A percentile compares a stretch with the other conserved stretches of the same genome.
These are phyloP conservation scores for Aspergillus nidulans DNA, from an alignment of 495 filamentous ascomycete species.

Conservation along the genomic window DNA sequence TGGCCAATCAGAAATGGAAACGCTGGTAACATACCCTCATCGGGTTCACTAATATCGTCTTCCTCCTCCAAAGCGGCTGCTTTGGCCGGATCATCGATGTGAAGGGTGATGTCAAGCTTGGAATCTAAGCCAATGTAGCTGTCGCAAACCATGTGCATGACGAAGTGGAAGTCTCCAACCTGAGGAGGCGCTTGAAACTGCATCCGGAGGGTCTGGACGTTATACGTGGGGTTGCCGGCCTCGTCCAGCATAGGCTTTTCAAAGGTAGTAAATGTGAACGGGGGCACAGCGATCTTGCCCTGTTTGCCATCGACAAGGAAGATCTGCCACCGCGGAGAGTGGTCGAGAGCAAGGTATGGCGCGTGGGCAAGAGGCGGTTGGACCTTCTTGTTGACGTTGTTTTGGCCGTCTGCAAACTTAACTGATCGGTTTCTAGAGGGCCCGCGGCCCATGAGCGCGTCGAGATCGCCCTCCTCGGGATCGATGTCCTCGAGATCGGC, in stretches of 20 bases:
- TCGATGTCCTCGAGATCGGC: conserved; percentile 86
- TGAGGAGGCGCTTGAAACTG: conserved; percentile 96
- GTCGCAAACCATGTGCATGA: conserved; percentile 87
- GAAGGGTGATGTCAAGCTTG: conserved; percentile 79
- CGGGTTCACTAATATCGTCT: conserved; percentile 95
- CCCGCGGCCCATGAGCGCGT: conserved; percentile 80
- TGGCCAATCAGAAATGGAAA: conserved; percentile 5
- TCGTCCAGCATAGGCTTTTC: conserved; percentile 77
- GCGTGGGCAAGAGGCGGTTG: conserved; percentile 81
- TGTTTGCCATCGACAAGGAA: conserved; percentile 92
- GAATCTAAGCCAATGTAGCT: conserved; percentile 90
- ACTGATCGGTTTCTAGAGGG: conserved; percentile 51
- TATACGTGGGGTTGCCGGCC: conserved; percentile 75
- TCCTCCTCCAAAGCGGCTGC: conserved; percentile 68
- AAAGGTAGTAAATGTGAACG: conserved; percentile 84
- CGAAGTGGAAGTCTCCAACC: conserved; percentile 85
- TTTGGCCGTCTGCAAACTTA: conserved; percentile 55
- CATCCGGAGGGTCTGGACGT: conserved; percentile 92
- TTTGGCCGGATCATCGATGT: conserved; percentile 87
- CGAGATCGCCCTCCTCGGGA: conserved; percentile 86
- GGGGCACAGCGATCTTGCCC: conserved; percentile 91
- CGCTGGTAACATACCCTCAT: conserved; percentile 71
- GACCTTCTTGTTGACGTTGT: conserved; percentile 43
- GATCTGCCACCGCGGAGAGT: conserved; percentile 84
- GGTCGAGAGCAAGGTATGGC: conserved; percentile 83